Conservation (phyloP, 2,329 filamentous ascomycete genomes). For the Aspergillus felis region DNA sequence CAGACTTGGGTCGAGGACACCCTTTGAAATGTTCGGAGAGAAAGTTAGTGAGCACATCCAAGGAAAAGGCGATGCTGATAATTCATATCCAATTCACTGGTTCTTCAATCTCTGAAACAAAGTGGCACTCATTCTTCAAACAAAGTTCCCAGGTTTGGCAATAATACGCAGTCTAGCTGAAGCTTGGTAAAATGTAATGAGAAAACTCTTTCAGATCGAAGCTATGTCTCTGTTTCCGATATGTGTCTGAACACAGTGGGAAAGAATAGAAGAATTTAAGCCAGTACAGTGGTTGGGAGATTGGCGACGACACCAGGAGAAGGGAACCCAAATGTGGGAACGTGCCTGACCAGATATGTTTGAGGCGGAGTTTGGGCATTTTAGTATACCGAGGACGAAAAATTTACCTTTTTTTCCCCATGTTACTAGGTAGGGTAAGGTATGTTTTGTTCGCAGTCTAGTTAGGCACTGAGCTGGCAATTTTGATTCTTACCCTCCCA, state of each 20-base stretch:
- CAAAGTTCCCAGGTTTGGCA: neutral
- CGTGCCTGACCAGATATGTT: constrained; percentile 7
- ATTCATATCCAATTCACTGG: neutral
- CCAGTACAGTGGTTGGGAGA: neutral
- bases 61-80: neutral
- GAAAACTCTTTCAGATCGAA: neutral
- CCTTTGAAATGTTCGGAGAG: neutral
- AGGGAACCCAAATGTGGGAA: constrained; percentile 2
- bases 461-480: constrained; percentile 4
- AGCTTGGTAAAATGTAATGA: neutral
- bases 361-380: constrained; percentile 16
- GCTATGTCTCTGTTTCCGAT: neutral
- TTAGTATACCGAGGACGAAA: constrained; percentile 1
- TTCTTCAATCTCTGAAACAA: neutral
- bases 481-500: neutral
- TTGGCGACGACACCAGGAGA: neutral
- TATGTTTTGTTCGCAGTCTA: neutral
- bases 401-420: neutral
- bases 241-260: neutral
- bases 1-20: neutral
- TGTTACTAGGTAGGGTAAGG: neutral
- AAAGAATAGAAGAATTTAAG: neutral
- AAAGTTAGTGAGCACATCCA: neutral
- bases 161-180: neutral
- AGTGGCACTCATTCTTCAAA: neutral